A percentile compares a stretch with the other conserved stretches of the same genome.
Evolutionary conservation across 2,329 filamentous ascomycete genomes (phyloP).

Genomic region (Aureobasidium sp.): DNA sequence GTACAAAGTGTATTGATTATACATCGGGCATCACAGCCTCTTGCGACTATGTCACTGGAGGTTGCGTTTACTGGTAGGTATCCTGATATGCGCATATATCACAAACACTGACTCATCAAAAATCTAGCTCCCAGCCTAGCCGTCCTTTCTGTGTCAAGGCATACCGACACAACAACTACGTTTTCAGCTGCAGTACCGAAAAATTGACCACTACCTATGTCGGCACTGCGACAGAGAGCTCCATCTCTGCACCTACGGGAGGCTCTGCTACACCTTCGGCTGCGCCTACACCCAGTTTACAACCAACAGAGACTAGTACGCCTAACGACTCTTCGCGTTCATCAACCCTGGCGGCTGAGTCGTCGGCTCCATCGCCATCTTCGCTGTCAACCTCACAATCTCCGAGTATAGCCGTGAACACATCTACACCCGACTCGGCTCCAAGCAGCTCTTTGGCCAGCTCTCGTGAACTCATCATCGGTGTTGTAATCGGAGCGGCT

Average conservation of each 20-base stretch:
- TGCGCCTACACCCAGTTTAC: neutral
- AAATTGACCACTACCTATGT: neutral
- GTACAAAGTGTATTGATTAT: conserved; percentile 20
- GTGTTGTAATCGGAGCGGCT: neutral
- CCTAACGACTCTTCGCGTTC: neutral
- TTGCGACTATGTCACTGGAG: conserved; percentile 20
- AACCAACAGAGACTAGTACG: neutral
- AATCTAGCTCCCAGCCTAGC: neutral
- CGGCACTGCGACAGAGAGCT: neutral
- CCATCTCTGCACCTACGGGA: neutral
- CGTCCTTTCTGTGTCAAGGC: neutral
- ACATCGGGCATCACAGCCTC: neutral
- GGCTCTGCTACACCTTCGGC: neutral
- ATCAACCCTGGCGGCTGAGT: neutral
- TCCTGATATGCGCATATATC: neutral
- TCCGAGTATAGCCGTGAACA: neutral
- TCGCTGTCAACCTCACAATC: neutral
- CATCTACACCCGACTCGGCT: neutral
- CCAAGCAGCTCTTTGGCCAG: neutral
- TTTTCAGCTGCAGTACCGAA: neutral
- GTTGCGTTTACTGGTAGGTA: conserved; percentile 20
- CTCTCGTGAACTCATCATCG: conserved; percentile 4
- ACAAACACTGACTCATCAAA: neutral
- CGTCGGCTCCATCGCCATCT: neutral
- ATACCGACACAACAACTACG: neutral